Percentiles rank a stretch among this genome's conserved stretches.
Evolutionary conservation across 2,329 filamentous ascomycete species (phyloP).

Genomic region (Hypoxylon sp.): DNA sequence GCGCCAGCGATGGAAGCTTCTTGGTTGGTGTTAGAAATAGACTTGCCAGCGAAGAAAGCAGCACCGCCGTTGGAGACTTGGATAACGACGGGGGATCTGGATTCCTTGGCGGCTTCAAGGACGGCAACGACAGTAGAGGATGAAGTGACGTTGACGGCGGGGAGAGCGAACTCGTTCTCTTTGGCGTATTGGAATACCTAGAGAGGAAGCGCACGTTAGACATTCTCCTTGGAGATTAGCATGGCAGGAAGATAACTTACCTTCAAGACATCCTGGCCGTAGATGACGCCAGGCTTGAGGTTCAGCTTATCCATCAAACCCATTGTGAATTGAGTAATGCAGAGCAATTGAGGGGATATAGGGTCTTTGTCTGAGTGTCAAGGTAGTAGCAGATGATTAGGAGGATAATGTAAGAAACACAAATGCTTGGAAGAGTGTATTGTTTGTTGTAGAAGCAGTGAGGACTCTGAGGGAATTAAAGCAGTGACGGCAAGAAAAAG

Average conservation of each 20-base stretch:
- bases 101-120: constrained; percentile 94
- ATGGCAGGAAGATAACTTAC: constrained; percentile 60
- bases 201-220: constrained; percentile 10
- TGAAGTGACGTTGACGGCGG: constrained; percentile 93
- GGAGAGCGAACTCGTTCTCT: constrained; percentile 89
- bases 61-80: constrained; percentile 95
- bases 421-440: constrained; percentile 22
- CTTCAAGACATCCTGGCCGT: constrained; percentile 67
- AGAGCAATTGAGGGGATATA: constrained; percentile 15
- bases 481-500: constrained; percentile 28
- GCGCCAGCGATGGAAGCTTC: constrained; percentile 89
- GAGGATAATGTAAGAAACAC: constrained; percentile 8
- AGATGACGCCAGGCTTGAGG: constrained; percentile 69
- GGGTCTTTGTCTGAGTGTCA: neutral
- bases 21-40: constrained; percentile 85
- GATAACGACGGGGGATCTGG: constrained; percentile 91
- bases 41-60: constrained; percentile 94
- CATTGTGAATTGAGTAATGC: constrained; percentile 35
- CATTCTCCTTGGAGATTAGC: neutral
- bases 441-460: constrained; percentile 28
- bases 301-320: constrained; percentile 57
- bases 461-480: constrained; percentile 44
- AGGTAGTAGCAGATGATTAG: constrained; percentile 4
- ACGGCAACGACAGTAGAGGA: constrained; percentile 88
- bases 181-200: constrained; percentile 84